A percentile compares a stretch with the other conserved stretches of the same genome.
These are phyloP conservation scores for Patellaria atrata DNA, from an alignment of 495 filamentous ascomycete genomes.

Conservation along the genomic window DNA sequence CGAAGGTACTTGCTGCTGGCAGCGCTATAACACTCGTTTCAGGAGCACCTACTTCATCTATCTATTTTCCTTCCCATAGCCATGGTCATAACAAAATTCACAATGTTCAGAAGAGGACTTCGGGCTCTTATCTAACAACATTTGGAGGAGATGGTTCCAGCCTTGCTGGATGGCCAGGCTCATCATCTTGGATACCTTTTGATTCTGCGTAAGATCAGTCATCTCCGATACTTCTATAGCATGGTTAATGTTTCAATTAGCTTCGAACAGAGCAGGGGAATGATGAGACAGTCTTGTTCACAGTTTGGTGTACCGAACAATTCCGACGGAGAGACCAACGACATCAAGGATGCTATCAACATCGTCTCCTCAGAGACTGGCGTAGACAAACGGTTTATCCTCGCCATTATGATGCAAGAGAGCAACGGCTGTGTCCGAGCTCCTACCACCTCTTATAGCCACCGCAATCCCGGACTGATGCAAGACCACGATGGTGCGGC, in stretches of 20 bases:
- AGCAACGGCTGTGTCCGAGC: conserved; percentile 40
- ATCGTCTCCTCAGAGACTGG: conserved; percentile 26
- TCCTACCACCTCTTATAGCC: conserved; percentile 27
- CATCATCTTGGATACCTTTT: conserved; percentile 15
- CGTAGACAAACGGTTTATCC: conserved; percentile 31
- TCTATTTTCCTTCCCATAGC: conserved; percentile 10
- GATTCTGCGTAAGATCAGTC: conserved; percentile 17
- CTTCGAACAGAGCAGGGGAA: conserved; percentile 24
- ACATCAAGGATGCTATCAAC: conserved; percentile 66
- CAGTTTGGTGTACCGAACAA: conserved; percentile 29
- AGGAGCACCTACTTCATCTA: conserved; percentile 11
- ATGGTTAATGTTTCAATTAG: not conserved
- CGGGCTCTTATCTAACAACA: too few species aligned
- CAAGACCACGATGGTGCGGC: conserved; percentile 34
- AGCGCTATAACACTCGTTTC: conserved; percentile 11
- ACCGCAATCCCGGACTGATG: conserved; percentile 32
- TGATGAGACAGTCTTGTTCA: conserved; percentile 31
- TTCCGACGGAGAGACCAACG: conserved; percentile 68
- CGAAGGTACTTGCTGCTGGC: conserved; percentile 22
- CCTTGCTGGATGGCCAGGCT: conserved; percentile 18
- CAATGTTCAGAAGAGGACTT: too few species aligned
- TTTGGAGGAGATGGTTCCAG: conserved; percentile 16
- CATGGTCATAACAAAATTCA: conserved; percentile 8
- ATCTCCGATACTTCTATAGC: not conserved
- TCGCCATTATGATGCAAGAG: conserved; percentile 42